Percentiles rank a stretch among this genome's conserved stretches.
Conservation (phyloP, 108 stramenopile species). For the Cyclostephanos tholiformis region DNA sequence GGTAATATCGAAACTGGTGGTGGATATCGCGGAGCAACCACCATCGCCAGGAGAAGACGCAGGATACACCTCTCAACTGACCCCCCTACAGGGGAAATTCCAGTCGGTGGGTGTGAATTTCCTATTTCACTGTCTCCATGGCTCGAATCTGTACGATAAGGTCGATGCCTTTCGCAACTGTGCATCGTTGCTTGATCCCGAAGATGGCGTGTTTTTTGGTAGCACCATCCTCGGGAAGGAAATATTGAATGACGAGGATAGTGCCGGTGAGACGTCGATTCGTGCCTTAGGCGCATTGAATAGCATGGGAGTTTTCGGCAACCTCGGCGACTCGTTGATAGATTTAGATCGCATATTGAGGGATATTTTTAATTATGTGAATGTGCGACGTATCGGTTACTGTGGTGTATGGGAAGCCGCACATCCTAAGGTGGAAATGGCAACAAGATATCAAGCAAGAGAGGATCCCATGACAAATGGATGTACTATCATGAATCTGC, state of each 20-base stretch:
- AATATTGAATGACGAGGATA: slow-evolving; percentile 22
- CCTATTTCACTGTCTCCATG: slow-evolving; percentile 44
- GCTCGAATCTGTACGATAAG: slow-evolving; percentile 28
- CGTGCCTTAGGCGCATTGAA: slow-evolving; percentile 18
- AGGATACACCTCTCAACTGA: not conserved
- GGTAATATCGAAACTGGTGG: slow-evolving; percentile 9
- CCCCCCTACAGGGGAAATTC: slow-evolving; percentile 14
- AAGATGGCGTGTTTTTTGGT: slow-evolving; percentile 37
- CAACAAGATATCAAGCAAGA: not conserved
- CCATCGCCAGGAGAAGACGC: slow-evolving; percentile 1
- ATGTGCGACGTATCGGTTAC: slow-evolving; percentile 28
- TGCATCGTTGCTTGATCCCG: slow-evolving; percentile 26
- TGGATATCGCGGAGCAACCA: slow-evolving; percentile 8
- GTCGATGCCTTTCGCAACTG: slow-evolving; percentile 28
- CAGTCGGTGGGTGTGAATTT: slow-evolving; percentile 41
- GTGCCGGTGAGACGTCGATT: slow-evolving; percentile 17
- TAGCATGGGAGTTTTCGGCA: slow-evolving; percentile 35
- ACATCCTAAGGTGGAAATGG: slow-evolving; percentile 6
- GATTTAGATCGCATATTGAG: slow-evolving; percentile 39
- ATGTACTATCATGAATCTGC: not conserved
- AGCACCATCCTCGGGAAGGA: slow-evolving; percentile 39
- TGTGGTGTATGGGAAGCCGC: slow-evolving; percentile 41
- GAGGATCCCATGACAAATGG: not conserved
- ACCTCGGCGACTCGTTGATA: slow-evolving; percentile 31
- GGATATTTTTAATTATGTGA: slow-evolving; percentile 28